Conservation (phyloP, 331 rosid species). For the Quercus tomentella region DNA sequence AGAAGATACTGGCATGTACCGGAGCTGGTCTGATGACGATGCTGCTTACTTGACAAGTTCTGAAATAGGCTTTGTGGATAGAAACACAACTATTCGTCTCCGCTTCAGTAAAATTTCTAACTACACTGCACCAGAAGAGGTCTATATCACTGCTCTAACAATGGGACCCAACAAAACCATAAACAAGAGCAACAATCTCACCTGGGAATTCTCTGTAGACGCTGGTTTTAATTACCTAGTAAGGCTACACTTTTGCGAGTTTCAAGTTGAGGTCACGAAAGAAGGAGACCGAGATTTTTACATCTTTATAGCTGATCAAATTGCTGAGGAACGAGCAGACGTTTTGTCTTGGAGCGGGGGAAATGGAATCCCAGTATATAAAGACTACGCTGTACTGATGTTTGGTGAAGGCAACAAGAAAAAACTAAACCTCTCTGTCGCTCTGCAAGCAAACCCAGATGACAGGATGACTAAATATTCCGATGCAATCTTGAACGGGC, state of each 20-base stretch:
- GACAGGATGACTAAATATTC: accelerated
- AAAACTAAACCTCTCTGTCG: slow-evolving; percentile 24
- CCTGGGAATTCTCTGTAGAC: slow-evolving; percentile 48
- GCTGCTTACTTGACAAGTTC: neutral
- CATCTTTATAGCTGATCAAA: slow-evolving; percentile 20
- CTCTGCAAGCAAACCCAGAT: slow-evolving; percentile 19
- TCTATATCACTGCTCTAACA: slow-evolving; percentile 8
- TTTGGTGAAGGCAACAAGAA: neutral
- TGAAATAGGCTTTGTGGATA: neutral
- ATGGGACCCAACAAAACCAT: slow-evolving; percentile 8
- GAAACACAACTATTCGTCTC: accelerated
- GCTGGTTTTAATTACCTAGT: slow-evolving; percentile 38
- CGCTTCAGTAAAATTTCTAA: neutral
- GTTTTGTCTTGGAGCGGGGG: slow-evolving; percentile 9
- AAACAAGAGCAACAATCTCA: slow-evolving; percentile 21
- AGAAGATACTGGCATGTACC: slow-evolving; percentile 43
- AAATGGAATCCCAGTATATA: slow-evolving; percentile 9
- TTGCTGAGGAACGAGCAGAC: neutral
- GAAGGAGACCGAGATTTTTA: neutral
- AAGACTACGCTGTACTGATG: slow-evolving; percentile 3
- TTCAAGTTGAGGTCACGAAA: accelerated
- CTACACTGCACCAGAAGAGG: slow-evolving; percentile 25
- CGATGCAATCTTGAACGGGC: slow-evolving; percentile 54
- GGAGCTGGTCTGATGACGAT: neutral
- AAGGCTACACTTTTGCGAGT: slow-evolving; percentile 63